Conservation (phyloP, 225 moss, liverwort and hornwort genomes). For the Asterella californica region DNA sequence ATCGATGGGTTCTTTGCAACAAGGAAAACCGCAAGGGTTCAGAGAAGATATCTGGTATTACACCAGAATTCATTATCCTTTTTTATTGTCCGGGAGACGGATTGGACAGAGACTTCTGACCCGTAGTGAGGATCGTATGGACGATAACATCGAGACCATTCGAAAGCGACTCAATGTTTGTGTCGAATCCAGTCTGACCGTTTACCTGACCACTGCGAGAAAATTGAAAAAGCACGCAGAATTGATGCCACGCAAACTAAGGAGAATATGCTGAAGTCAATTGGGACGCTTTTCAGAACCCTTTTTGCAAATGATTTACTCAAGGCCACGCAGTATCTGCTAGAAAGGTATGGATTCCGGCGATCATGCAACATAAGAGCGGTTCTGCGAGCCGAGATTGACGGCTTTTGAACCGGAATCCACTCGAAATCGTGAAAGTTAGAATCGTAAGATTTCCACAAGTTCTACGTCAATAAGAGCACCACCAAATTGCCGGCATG, state of each 20-base stretch:
- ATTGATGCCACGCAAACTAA: conserved; percentile 61
- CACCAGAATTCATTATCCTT: conserved; percentile 75
- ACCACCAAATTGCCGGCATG: not conserved
- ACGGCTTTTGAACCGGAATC: conserved; percentile 82
- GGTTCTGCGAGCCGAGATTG: conserved; percentile 67
- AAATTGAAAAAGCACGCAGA: conserved; percentile 63
- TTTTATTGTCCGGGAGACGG: conserved; percentile 79
- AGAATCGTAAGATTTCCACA: conserved; percentile 57
- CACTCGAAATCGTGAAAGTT: conserved; percentile 49
- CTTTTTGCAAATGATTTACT: conserved; percentile 41
- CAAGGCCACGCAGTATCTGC: conserved; percentile 70
- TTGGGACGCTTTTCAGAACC: conserved; percentile 65
- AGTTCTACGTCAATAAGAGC: conserved; percentile 44
- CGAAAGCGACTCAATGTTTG: conserved; percentile 83
- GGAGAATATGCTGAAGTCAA: conserved; percentile 71
- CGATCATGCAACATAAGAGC: conserved; percentile 68
- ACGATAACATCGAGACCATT: conserved; percentile 86
- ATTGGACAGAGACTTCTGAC: conserved; percentile 78
- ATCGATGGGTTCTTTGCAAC: conserved; percentile 95
- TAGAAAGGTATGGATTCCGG: conserved; percentile 74
- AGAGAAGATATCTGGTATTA: conserved; percentile 67
- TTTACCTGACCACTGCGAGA: conserved; percentile 61
- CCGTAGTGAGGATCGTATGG: conserved; percentile 89
- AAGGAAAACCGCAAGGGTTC: conserved; percentile 85
- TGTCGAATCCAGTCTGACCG: conserved; percentile 72